Evolutionary conservation across 140 eudicot species (phyloP), one percentile per base, ranked within the genome.

Genomic region (Erigeron philadelphicus): DNA sequence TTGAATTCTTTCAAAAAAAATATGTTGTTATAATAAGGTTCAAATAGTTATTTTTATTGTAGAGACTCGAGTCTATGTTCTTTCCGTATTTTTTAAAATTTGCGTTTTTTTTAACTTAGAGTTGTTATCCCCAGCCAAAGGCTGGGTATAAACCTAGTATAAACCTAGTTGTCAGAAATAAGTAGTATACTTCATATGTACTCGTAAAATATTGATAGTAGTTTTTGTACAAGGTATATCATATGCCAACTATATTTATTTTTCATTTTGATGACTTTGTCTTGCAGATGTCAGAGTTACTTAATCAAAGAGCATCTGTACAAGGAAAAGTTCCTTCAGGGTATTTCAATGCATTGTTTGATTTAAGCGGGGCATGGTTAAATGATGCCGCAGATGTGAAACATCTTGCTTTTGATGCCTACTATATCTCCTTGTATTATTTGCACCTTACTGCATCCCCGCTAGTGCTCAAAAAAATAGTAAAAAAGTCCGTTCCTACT

Each of bases 321-420:
- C 98, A 86, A 63, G 98, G 98, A 61, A 92, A 92, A 81, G 90
- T 92, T 35, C 98, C 98, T 81, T 92, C 98, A 52, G 98, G 98
- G 12, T 88, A 86, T 81, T 83, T 88, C 61, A 92, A 92, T 74
- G 85, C 98, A 58, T 76, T 86, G 44, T 92, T 92, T 76, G 96
- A 92, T 81, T 75, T 92, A 73, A 88, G 74, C 45, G 96, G 98
- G 55, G 66, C 96, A 63, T 92, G 98, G 98, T 84, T 88, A 74
- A 92, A 77, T 70, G 98, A 92, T 72, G 88, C 86, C 50, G 81
- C 88, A 60, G 96, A 88, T 56, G 87, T 82, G 73, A 86, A 88
- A 67, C 72, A 86, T 74, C 95, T 92, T 75, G 92, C 98, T 18
- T 92, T 92, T 76, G 98, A 92, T 84, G 98, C 90, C 35, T 88